phyloP scores from a whole-genome alignment of 1,284 basidiomycete genomes.

The Stereum hirsutum region DNA sequence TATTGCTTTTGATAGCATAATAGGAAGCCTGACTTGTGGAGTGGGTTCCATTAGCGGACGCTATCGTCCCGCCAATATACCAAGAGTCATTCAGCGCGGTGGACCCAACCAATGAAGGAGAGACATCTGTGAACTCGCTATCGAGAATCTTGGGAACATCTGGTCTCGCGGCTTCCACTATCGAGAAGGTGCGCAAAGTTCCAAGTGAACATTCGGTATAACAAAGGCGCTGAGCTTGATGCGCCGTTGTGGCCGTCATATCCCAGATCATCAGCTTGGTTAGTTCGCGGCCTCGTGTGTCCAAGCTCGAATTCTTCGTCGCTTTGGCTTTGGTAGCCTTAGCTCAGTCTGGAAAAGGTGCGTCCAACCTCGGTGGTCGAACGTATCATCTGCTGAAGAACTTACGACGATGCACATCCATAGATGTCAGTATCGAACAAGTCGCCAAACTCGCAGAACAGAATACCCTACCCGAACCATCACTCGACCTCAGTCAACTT shows the following conservation, averaged over 20 bases:
- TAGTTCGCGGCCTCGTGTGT: constrained; percentile 67
- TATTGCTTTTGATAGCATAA: constrained; percentile 5
- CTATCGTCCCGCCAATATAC: constrained; percentile 75
- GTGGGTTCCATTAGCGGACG: constrained; percentile 40
- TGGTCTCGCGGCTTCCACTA: constrained; percentile 65
- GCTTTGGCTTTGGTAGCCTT: constrained; percentile 79
- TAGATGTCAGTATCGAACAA: constrained; percentile 75
- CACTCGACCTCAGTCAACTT: constrained; percentile 54
- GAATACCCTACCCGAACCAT: constrained; percentile 61
- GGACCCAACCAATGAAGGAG: constrained; percentile 57
- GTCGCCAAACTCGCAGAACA: constrained; percentile 66
- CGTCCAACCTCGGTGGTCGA: neutral
- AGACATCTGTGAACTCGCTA: constrained; percentile 73
- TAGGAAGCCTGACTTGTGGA: too few species aligned
- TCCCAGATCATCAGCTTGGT: constrained; percentile 78
- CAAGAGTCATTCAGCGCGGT: constrained; percentile 63
- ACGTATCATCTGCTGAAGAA: too few species aligned
- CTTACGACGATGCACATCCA: constrained; percentile 23
- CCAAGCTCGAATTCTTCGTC: constrained; percentile 82
- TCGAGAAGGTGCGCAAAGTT: constrained; percentile 57
- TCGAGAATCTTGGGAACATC: constrained; percentile 74
- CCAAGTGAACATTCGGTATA: too few species aligned
- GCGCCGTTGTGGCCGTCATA: too few species aligned
- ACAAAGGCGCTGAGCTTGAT: neutral
- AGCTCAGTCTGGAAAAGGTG: constrained; percentile 78